Base-by-base conservation (phyloP, 345 rosid species). In the Eucalyptus erythrocorys region DNA sequence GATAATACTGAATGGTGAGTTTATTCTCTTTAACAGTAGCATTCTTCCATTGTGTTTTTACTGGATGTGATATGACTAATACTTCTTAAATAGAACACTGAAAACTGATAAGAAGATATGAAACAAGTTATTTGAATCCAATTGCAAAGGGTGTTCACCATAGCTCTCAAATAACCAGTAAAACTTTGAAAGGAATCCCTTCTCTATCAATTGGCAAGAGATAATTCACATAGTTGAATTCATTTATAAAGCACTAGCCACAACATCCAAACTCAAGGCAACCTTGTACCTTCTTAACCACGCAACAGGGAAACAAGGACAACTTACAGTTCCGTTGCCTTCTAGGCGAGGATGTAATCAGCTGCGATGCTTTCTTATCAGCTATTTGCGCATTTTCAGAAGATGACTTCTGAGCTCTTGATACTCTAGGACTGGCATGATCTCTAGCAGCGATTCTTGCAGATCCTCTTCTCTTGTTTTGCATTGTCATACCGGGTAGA, bases 311-410 rank as follows among this genome's bases (percentile, higher is more conserved):
- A 43, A 53, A 80, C 87, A 45, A 76, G 59, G 82, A 79, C 42
- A 90, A 71, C 86, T 87, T 89, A 94, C 95, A 92, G 84, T 85
- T 84, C 89, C 81, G 94, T 89, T 92, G 95, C 93, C 94, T 95
- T 89, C 97, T 94, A 26, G 90, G 91, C 4, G 98, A 96, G 87
- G 98, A 96, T 37, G 97, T 91, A 88, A 96, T 95, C 85, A 96
- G 87, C 89, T 94, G 97, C 4, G 92, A 53, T 24, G 87, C 94
- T 91, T 92, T 94, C 92, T 92, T 94, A 81, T 91, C 93, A 13
- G 91, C 90, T 85, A 88, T 90, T 90, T 93, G 93, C 19, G 89
- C 93, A 89, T 91, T 94, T 88, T 95, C 98, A 66, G 93, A 85
- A 59, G 45, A 88, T 89, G 90, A 93, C 93, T 91, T 95, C 87